A percentile compares a stretch with the other conserved stretches of the same genome.
Conservation (phyloP, 1,284 basidiomycete genomes). For the Tylopilus microsporus region DNA sequence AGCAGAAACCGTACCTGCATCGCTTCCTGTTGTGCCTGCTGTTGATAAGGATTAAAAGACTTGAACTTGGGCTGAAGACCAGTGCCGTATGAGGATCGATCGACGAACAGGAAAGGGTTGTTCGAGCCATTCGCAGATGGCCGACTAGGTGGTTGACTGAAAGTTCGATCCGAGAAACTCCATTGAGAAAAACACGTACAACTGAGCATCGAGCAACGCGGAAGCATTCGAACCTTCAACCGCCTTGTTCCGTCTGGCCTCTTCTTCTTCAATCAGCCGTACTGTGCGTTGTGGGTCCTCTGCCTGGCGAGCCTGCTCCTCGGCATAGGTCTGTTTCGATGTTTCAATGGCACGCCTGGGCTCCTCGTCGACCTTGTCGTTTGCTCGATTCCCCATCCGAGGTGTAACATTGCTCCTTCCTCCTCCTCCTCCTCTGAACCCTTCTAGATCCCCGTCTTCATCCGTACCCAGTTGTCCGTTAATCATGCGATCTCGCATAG, state of each 20-base stretch:
- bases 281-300: conserved; percentile 81
- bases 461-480: conserved; percentile 48
- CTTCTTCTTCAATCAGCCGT: conserved; percentile 83
- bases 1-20: conserved; percentile 44
- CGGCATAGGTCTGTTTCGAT: conserved; percentile 73
- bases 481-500: conserved; percentile 94
- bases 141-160: conserved; percentile 23
- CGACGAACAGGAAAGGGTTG: conserved; percentile 66
- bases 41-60: conserved; percentile 96
- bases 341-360: conserved; percentile 79
- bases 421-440: conserved; percentile 29
- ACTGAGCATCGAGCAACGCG: conserved; percentile 81
- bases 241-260: conserved; percentile 62
- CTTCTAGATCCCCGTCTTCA: conserved; percentile 47
- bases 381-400: conserved; percentile 36
- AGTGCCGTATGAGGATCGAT: conserved; percentile 55
- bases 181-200: conserved; percentile 40
- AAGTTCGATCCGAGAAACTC: conserved; percentile 8
- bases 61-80: conserved; percentile 67
- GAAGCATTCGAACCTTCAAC: conserved; percentile 73
- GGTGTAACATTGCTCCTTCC: not conserved
- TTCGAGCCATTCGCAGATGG: conserved; percentile 33
- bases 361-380: conserved; percentile 73
- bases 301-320: conserved; percentile 61
- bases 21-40: conserved; percentile 86